phyloP scores from a whole-genome alignment of 2,329 filamentous ascomycete genomes.

The Trichophyton schoenleinii region DNA sequence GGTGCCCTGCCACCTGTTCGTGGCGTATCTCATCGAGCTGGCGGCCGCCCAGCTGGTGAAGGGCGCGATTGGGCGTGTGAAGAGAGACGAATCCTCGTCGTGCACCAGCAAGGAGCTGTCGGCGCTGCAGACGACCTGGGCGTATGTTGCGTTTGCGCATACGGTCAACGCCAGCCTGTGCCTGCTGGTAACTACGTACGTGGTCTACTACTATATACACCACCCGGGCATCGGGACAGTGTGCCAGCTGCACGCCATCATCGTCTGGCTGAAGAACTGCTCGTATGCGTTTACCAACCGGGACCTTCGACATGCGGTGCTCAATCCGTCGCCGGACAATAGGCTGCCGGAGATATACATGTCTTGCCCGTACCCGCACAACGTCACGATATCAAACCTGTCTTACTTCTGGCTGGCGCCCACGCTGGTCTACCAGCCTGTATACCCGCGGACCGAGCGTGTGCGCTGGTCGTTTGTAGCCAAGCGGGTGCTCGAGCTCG shows the following conservation, averaged over 20 bases:
- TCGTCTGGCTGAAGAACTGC: constrained; percentile 91
- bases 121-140: constrained; percentile 48
- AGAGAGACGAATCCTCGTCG: constrained; percentile 38
- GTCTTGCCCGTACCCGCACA: constrained; percentile 73
- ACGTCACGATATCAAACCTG: constrained; percentile 78
- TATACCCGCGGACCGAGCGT: constrained; percentile 71
- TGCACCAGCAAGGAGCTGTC: constrained; percentile 40
- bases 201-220: constrained; percentile 83
- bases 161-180: constrained; percentile 71
- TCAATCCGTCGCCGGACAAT: constrained; percentile 59
- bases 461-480: constrained; percentile 81
- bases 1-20: constrained; percentile 79
- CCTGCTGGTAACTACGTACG: constrained; percentile 64
- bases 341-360: constrained; percentile 70
- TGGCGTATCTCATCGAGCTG: constrained; percentile 81
- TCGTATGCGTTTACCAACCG: constrained; percentile 96
- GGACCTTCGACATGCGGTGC: constrained; percentile 79
- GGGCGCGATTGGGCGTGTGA: constrained; percentile 47
- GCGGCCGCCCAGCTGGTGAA: constrained; percentile 69
- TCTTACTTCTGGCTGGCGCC: constrained; percentile 98
- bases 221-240: constrained; percentile 89
- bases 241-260: constrained; percentile 79
- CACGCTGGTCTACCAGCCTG: constrained; percentile 90
- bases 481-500: constrained; percentile 68
- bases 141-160: constrained; percentile 66